phyloP scores from a whole-genome alignment of 2,329 filamentous ascomycete species.

The Arthrobotrys musiformis region DNA sequence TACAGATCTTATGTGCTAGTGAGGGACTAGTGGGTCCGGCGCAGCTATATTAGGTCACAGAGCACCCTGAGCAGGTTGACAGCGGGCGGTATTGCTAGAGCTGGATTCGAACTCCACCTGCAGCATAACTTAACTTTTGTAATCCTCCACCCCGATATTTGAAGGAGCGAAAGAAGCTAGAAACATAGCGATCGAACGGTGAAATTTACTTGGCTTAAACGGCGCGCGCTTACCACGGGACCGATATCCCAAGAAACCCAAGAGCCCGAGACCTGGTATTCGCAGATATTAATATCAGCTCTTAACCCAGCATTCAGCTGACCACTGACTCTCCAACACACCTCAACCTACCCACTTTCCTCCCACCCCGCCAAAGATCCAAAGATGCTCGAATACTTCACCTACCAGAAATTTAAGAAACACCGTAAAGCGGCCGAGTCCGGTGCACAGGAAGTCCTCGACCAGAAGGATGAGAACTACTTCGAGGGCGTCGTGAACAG shows the following conservation, averaged over 20 bases:
- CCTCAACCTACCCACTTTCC: not conserved
- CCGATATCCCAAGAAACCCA: slow-evolving; percentile 2
- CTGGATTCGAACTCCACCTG: slow-evolving; percentile 1
- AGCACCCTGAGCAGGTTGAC: not conserved
- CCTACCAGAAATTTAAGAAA: slow-evolving; percentile 73
- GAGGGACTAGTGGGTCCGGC: not conserved
- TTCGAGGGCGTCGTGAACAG: slow-evolving; percentile 44
- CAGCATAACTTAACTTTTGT: slow-evolving; percentile 4
- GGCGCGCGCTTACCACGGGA: not conserved
- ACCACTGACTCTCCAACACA: slow-evolving; percentile 36
- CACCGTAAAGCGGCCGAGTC: slow-evolving; percentile 67
- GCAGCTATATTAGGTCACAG: slow-evolving; percentile 32
- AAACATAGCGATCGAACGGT: not conserved
- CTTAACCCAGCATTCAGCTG: slow-evolving; percentile 8
- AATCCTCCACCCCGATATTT: not conserved
- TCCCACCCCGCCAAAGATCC: not conserved
- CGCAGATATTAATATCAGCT: slow-evolving; percentile 18
- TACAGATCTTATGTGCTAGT: not conserved
- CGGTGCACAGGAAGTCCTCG: slow-evolving; percentile 51
- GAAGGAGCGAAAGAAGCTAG: not conserved
- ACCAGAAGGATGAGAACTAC: slow-evolving; percentile 51
- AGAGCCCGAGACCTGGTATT: slow-evolving; percentile 11
- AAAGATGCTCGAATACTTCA: slow-evolving; percentile 73
- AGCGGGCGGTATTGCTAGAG: not conserved
- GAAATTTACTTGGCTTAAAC: not conserved